Evolutionary conservation across 169 alveolate species (phyloP), one percentile per base, ranked within the genome.

Genomic region (Cryptosporidium ryanae): DNA sequence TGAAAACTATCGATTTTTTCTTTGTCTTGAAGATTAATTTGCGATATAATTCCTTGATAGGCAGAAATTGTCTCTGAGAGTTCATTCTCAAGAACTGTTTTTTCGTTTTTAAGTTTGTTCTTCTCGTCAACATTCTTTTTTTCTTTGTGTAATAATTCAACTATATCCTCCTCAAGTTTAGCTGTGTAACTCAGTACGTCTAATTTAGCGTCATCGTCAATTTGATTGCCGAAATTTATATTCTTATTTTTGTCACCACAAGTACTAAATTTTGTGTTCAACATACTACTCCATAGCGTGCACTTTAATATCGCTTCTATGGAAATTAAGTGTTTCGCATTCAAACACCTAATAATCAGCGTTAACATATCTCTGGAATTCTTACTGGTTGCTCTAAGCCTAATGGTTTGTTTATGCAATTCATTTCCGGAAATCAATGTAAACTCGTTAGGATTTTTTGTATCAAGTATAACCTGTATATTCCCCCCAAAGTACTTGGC

Each of bases 401-500:
- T 25, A 25, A 76, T 61, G 32, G 25, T 55, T 46, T 76, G 87
- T 44, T 59, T 76, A 48, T 76, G 87, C 23, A 43, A 27, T 57
- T 76, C 87, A 31, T 43, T 43, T 17, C 87, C 87, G n/a, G 87
- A 57, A 8, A 44, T 57, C 15, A 76, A 38, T 27, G 59, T 76
- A 44, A 76, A 61, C 17, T 59, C 87, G 12, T 55, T 13, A 38
- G 2, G n/a, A 23, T 44, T 23, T 1, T 21, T 38, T 15, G 57
- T 29, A 25, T 59, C 63, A 17, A 76, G 18, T 17, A 25, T 25
- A 15, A 76, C 54, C n/a, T 46, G 43, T 27, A 76, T 76, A 38
- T 76, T 55, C 6, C 87, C 87, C 12, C 87, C 87, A 61, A 76
- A 76, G 71, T 76, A 76, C 38, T 76, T 76, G 4, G 87, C 87